Evolutionary conservation across 345 rosid species (phyloP).

Genomic region (Mallotus nudiflorus): DNA sequence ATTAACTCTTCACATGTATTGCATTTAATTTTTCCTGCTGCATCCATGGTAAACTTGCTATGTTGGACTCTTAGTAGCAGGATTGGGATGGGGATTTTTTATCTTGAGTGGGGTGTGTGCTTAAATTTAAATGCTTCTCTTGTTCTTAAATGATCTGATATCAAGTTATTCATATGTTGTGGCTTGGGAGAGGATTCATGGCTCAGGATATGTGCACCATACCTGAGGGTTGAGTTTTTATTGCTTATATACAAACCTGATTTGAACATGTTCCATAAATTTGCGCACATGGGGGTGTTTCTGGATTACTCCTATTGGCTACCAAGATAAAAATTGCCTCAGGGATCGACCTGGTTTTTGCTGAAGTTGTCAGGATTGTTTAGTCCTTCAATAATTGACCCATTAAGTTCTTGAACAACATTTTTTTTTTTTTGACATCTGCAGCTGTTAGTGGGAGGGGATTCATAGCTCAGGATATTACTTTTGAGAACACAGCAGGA

Average conservation of each 20-base stretch:
- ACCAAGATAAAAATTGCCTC: too few species aligned
- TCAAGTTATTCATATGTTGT: neutral
- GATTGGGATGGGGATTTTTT: neutral
- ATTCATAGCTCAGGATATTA: constrained; percentile 36
- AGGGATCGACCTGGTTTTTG: too few species aligned
- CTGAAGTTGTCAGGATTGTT: too few species aligned
- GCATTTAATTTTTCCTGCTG: neutral
- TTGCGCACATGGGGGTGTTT: neutral
- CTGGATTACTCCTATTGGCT: neutral
- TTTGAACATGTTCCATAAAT: neutral
- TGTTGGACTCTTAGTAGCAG: neutral
- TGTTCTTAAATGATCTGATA: neutral
- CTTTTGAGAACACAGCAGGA: constrained; percentile 41
- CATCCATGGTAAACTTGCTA: neutral
- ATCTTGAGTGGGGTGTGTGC: neutral
- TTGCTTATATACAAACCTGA: neutral
- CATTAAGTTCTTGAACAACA: too few species aligned
- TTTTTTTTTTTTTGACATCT: neutral
- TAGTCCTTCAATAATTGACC: too few species aligned
- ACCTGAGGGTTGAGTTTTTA: neutral
- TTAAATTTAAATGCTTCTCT: neutral
- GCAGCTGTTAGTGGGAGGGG: constrained; percentile 44
- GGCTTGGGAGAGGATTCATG: neutral
- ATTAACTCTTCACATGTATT: neutral
- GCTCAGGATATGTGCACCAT: neutral